Conservation (phyloP, 257 asterid species). For the Scutellaria minor region DNA sequence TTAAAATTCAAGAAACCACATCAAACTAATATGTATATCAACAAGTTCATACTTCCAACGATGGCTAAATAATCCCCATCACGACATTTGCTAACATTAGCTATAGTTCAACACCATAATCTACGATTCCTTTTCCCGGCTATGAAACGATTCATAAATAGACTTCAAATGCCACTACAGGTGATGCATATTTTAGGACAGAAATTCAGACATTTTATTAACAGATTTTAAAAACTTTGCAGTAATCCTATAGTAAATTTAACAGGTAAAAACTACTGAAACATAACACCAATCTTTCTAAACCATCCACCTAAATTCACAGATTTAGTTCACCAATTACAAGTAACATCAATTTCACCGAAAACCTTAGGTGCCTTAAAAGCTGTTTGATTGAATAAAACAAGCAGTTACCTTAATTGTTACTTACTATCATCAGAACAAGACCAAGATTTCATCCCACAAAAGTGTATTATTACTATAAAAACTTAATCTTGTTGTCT, state of each 20-base stretch:
- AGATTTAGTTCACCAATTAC: neutral
- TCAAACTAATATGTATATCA: neutral
- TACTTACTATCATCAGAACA: neutral
- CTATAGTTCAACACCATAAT: neutral
- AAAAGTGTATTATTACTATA: neutral
- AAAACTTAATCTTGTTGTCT: conserved; percentile 6
- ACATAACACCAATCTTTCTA: neutral
- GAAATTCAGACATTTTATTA: neutral
- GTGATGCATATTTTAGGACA: conserved; percentile 8
- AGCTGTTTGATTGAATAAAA: neutral
- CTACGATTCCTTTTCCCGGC: neutral
- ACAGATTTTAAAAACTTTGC: too few relatives aligned
- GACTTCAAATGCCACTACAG: neutral
- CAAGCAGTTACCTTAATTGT: neutral
- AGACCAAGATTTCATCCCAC: neutral
- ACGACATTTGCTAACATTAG: neutral
- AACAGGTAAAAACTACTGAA: neutral
- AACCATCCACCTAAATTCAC: neutral
- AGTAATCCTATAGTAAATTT: too few relatives aligned
- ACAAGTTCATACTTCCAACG: neutral
- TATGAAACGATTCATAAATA: neutral
- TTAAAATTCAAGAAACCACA: conserved; percentile 10
- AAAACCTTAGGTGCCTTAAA: neutral
- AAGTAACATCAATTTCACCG: neutral
- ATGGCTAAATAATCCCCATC: neutral